Conservation (phyloP, 176 grass and related monocot genomes). For the Secale cereale region DNA sequence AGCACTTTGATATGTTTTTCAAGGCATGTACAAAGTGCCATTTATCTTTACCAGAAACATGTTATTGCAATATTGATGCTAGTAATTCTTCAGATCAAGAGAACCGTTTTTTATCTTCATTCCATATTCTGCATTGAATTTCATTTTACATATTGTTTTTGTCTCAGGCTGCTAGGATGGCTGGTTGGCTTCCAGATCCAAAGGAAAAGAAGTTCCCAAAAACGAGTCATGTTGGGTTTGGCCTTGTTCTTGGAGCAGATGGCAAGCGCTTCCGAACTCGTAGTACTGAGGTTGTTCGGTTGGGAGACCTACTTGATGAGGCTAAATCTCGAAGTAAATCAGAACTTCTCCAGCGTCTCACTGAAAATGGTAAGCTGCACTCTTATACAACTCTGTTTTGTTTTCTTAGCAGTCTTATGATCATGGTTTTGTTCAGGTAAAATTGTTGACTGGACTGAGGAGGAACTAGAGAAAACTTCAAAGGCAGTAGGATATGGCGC, state of each 20-base stretch:
- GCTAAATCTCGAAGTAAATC: slow-evolving; percentile 79
- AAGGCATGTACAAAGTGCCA: slow-evolving; percentile 43
- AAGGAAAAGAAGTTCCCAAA: slow-evolving; percentile 69
- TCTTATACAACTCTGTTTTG: slow-evolving; percentile 9
- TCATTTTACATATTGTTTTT: neutral
- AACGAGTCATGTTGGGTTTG: slow-evolving; percentile 87
- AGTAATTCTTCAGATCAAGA: neutral
- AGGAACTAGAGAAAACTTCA: slow-evolving; percentile 81
- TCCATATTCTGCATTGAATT: neutral
- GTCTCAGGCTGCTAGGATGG: slow-evolving; percentile 75
- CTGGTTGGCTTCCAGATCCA: slow-evolving; percentile 62
- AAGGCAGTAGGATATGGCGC: slow-evolving; percentile 97
- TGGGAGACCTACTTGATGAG: slow-evolving; percentile 91
- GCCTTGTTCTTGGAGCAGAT: slow-evolving; percentile 93
- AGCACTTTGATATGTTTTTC: slow-evolving; percentile 98
- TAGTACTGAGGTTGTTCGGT: slow-evolving; percentile 79
- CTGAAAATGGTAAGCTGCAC: slow-evolving; percentile 59
- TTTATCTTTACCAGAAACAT: slow-evolving; percentile 1
- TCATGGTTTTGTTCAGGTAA: slow-evolving; percentile 44
- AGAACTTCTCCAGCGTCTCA: slow-evolving; percentile 65
- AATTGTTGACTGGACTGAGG: slow-evolving; percentile 85
- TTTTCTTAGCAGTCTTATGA: slow-evolving; percentile 13
- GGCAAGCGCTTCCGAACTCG: slow-evolving; percentile 88
- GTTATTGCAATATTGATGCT: neutral
- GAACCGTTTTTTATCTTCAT: neutral